Percentiles rank a stretch among this genome's conserved stretches.
Conservation (phyloP, 2,329 filamentous ascomycete species). For the Cercospora citrullina region DNA sequence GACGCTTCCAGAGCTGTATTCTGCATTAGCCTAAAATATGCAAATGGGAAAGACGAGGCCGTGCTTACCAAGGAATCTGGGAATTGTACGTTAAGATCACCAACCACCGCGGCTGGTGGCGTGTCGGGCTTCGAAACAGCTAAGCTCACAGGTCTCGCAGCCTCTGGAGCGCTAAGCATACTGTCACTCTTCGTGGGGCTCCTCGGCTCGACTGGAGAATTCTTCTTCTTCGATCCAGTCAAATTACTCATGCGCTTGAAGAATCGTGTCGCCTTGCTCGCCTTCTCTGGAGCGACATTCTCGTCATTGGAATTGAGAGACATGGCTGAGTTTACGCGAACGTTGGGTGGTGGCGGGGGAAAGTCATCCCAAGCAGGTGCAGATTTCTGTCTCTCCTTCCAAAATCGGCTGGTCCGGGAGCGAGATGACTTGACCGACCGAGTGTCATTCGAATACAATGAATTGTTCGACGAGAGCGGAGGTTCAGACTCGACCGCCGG, state of each 20-base stretch:
- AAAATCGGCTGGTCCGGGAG: constrained; percentile 21
- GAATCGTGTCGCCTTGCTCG: constrained; percentile 60
- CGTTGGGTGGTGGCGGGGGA: constrained; percentile 27
- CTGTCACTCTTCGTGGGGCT: constrained; percentile 19
- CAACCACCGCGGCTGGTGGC: constrained; percentile 66
- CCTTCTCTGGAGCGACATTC: constrained; percentile 46
- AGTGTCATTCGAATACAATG: constrained; percentile 25
- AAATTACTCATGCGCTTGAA: constrained; percentile 61
- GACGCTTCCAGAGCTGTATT: constrained; percentile 79
- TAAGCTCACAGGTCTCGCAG: constrained; percentile 22
- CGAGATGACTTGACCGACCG: constrained; percentile 23
- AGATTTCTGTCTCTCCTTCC: constrained; percentile 14
- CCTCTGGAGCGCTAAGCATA: constrained; percentile 5
- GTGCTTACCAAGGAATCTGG: constrained; percentile 73
- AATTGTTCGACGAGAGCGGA: constrained; percentile 24
- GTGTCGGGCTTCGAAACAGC: constrained; percentile 38
- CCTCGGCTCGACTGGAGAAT: constrained; percentile 25
- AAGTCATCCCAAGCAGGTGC: constrained; percentile 22
- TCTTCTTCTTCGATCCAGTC: constrained; percentile 50
- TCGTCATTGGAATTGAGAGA: constrained; percentile 43
- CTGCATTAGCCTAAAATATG: neutral
- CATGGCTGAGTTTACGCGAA: constrained; percentile 21
- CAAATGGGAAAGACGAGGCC: constrained; percentile 13
- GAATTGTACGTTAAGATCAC: constrained; percentile 95
- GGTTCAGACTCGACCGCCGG: constrained; percentile 17